Percentiles rank a stretch among this genome's conserved stretches.
Evolutionary conservation across 768 basidiomycete genomes (phyloP).

Genomic region (Rhodotorula kratochvilovae): DNA sequence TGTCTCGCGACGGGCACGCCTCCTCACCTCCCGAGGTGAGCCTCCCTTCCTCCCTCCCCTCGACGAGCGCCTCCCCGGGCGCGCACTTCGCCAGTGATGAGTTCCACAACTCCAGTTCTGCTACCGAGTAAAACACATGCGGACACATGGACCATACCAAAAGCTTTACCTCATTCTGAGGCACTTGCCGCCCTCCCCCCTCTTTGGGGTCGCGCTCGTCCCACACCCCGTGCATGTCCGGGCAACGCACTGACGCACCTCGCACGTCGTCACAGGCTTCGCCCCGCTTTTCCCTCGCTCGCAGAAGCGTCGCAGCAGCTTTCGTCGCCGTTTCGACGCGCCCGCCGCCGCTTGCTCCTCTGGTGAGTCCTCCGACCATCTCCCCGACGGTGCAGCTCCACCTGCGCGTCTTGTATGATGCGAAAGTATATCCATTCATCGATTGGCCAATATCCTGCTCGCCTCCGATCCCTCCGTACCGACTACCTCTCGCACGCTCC

Average conservation of each 20-base stretch:
- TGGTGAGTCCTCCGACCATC: too few relatives aligned
- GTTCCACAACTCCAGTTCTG: constrained; percentile 30
- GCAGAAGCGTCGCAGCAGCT: not conserved
- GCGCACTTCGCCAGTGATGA: constrained; percentile 9
- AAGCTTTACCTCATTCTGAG: constrained; percentile 30
- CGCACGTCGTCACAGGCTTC: not conserved
- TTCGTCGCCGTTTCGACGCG: too few relatives aligned
- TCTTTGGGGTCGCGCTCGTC: too few relatives aligned
- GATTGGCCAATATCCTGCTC: too few relatives aligned
- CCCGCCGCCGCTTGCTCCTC: not conserved
- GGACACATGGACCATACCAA: constrained; percentile 28
- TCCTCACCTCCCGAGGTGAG: too few relatives aligned
- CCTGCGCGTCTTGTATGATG: too few relatives aligned
- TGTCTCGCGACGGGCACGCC: too few relatives aligned
- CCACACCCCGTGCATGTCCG: not conserved
- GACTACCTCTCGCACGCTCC: too few relatives aligned
- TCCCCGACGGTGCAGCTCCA: not conserved
- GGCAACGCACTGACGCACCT: not conserved
- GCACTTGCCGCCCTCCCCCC: not conserved
- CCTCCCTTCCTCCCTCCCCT: not conserved
- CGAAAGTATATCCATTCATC: too few relatives aligned
- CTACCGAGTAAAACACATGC: constrained; percentile 8
- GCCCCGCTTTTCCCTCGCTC: too few relatives aligned
- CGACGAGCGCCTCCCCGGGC: not conserved
- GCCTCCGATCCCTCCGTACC: too few relatives aligned